phyloP scores from a whole-genome alignment of 108 stramenopile species.

The Nitzschia inconspicua region DNA sequence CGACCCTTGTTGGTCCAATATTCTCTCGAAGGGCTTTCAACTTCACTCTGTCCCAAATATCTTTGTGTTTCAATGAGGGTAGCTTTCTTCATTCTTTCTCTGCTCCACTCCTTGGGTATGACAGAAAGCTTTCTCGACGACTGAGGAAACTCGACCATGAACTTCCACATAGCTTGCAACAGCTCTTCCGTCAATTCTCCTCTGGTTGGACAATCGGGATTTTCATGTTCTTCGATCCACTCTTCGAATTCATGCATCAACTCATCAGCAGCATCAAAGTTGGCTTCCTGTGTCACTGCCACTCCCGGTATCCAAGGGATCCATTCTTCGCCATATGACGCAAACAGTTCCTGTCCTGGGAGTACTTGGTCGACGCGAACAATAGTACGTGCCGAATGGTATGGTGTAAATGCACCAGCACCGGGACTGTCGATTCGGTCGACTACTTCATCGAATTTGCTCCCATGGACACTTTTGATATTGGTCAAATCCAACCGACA shows the following conservation, averaged over 20 bases:
- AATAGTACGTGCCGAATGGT: constrained; percentile 38
- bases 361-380: constrained; percentile 17
- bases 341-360: constrained; percentile 61
- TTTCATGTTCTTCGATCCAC: constrained; percentile 17
- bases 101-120: constrained; percentile 24
- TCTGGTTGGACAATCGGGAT: no score
- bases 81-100: not conserved
- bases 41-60: not conserved
- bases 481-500: constrained; percentile 48
- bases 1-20: constrained; percentile 6
- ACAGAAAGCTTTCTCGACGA: constrained; percentile 11
- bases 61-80: not conserved
- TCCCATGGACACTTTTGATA: constrained; percentile 27
- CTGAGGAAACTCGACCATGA: constrained; percentile 29
- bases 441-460: constrained; percentile 37
- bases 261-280: constrained; percentile 36
- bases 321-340: constrained; percentile 58
- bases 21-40: not conserved
- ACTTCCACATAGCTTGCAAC: constrained; percentile 31
- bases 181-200: constrained; percentile 11
- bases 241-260: constrained; percentile 9
- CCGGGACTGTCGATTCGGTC: constrained; percentile 49
- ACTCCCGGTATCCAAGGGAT: constrained; percentile 38
- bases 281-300: constrained; percentile 28
- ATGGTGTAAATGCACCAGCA: constrained; percentile 57